Percentiles rank a stretch among this genome's conserved stretches.
Conservation (phyloP, 2,329 filamentous ascomycete species). For the Pyrenophora teres region DNA sequence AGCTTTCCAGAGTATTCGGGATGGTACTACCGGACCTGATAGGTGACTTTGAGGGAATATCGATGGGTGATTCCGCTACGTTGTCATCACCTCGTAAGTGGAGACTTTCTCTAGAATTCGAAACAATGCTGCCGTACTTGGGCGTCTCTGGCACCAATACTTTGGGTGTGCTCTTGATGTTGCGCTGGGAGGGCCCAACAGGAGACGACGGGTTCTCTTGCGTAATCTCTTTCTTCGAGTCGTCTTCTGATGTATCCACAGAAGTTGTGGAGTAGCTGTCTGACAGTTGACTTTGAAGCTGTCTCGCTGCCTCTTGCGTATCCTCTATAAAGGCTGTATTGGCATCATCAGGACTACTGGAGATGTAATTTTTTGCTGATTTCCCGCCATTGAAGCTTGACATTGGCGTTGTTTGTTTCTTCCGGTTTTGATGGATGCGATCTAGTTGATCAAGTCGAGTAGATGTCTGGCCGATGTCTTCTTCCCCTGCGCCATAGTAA, state of each 20-base stretch:
- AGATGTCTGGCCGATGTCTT: slow-evolving; percentile 13
- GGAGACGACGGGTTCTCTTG: neutral
- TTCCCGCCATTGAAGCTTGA: slow-evolving; percentile 5
- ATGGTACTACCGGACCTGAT: neutral
- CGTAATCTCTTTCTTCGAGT: neutral
- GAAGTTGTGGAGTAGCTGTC: slow-evolving; percentile 29
- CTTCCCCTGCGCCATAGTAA: neutral
- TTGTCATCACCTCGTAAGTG: neutral
- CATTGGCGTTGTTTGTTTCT: slow-evolving; percentile 15
- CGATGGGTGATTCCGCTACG: neutral
- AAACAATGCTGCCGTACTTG: neutral
- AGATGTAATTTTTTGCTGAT: neutral
- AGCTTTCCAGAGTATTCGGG: neutral
- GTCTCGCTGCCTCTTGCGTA: slow-evolving; percentile 50
- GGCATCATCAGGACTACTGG: slow-evolving; percentile 5
- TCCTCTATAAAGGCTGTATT: slow-evolving; percentile 47
- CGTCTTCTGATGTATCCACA: slow-evolving; percentile 18
- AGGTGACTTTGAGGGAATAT: neutral
- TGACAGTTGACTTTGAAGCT: slow-evolving; percentile 50
- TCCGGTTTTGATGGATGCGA: slow-evolving; percentile 32
- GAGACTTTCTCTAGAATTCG: neutral
- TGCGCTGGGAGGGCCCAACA: neutral
- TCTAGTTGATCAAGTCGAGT: slow-evolving; percentile 37
- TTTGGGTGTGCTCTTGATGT: neutral
- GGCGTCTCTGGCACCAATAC: neutral